Evolutionary conservation across 2,329 filamentous ascomycete genomes (phyloP), one percentile per base, ranked within the genome.

Genomic region (Dothiorella sarmentorum): DNA sequence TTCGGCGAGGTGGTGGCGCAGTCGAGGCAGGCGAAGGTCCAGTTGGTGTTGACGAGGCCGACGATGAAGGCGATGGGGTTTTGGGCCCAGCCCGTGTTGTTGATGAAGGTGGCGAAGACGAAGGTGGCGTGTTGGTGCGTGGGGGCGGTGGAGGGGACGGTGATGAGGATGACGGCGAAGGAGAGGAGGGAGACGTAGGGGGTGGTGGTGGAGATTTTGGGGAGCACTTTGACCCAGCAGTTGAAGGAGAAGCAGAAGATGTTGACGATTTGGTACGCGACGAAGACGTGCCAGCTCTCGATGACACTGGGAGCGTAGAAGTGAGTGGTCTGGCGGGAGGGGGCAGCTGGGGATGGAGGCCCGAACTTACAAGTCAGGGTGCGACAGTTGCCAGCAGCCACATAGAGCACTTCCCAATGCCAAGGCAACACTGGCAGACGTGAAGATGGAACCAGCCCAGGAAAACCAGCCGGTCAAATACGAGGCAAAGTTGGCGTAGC

Each of bases 401-500:
- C 82, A 75, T 37, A 75, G 63, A 2, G 76, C 80, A 63, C 73
- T 74, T 4, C 75, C 79, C 53, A 81, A 68, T 47, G 76, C 76
- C 45, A 82, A 65, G 3, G 78, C 76, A 17, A 82, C 78, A 68
- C 78, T 80, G 17, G 81, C 80, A 63, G 72, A 78, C 7, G 80
- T 82, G 61, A 82, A 83, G 56, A 83, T 76, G 20, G 75, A 74
- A 15, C 80, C 80, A n/a, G 79, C 77, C 74, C 79, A 83, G 2
- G 78, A 78, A 60, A 82, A 75, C 73, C 77, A 82, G 1, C 78
- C 79, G 1, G 76, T 80, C 49, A 78, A 56, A 58, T 80, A 81
- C 11, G 75, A 77, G 5, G 74, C 71, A 56, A 79, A 72, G 26
- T 75, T 75, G 2, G 76, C 72, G 60, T 73, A 80, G 59, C 68